phyloP scores from a whole-genome alignment of 441 rosid genomes.

The Isatis lusitanica region DNA sequence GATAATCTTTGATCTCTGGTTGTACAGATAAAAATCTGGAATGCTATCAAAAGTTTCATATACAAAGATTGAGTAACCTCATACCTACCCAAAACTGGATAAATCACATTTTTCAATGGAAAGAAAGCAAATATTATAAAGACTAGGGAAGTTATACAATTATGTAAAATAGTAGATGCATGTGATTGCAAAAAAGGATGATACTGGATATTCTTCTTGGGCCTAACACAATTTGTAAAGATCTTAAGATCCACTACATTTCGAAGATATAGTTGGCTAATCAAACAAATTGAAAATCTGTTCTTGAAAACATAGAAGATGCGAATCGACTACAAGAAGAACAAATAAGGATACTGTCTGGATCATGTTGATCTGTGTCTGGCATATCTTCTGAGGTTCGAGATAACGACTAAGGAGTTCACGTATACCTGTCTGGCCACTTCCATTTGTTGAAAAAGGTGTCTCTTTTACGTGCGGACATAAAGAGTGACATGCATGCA shows the following conservation, averaged over 20 bases:
- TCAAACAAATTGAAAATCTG: neutral
- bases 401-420: slow-evolving; percentile 6
- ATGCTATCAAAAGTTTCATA: neutral
- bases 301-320: neutral
- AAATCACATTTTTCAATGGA: neutral
- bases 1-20: slow-evolving; percentile 16
- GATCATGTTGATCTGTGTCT: slow-evolving; percentile 28
- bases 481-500: slow-evolving; percentile 17
- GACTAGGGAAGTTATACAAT: neutral
- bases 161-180: neutral
- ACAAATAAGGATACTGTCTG: slow-evolving; percentile 23
- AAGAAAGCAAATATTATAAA: neutral
- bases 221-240: neutral
- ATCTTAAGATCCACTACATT: neutral
- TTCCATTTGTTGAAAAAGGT: slow-evolving; percentile 6
- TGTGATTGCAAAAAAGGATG: neutral
- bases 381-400: neutral
- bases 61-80: neutral
- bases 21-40: slow-evolving; percentile 22
- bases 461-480: slow-evolving; percentile 19
- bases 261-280: neutral
- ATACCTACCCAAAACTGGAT: neutral
- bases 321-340: neutral
- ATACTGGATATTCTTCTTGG: neutral
- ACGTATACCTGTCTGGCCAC: slow-evolving; percentile 25